Base-by-base conservation (phyloP, 257 asterid species). In the Apocynum venetum region DNA sequence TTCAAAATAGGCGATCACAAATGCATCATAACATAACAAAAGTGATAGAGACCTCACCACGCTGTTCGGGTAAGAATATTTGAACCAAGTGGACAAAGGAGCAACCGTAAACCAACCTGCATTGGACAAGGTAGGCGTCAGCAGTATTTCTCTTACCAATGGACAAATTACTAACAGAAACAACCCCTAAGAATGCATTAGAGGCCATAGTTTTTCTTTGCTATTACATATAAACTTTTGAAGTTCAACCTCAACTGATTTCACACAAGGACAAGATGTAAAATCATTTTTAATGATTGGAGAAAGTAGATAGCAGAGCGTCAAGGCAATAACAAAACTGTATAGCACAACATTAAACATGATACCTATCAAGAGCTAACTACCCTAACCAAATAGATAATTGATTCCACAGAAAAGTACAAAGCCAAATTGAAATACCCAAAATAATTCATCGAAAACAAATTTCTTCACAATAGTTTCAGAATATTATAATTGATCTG, bases 21-120 rank as follows among this genome's bases (percentile, higher is more conserved):
- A 8, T 11, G 5, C 40, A 72, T 25, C 44, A 52, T 5, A 35
- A 19, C 31, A 74, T 8, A 79, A 57, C 19, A 1, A 69, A 63
- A 31, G 31, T 14, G 48, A 40, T 35, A 20, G 35, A 73, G 77
- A 80, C 47, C 92, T 91, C 87, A 95, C 99, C 98, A 91, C 4
- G 99, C 97, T 48, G 97, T 89, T 43, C 93, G 92, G 75, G 88
- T 68, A 65, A 95, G 93, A 51, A 95, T 81, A 82, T 95, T 91
- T 69, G 98, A 86, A 57, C 91, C 86, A 80, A 95, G 83, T 11
- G 99, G 98, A 60, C 78, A 83, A 67, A 95, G 96, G 76, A 91
- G 94, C 72, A 93, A 78, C 47, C 83, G 79, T 79, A 95, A 78
- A 68, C 96, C 98, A 53, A 88, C 97, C 98, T 95, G 91, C 91